Evolutionary conservation across 2,329 filamentous ascomycete genomes (phyloP).

Genomic region (Fusarium sp.): DNA sequence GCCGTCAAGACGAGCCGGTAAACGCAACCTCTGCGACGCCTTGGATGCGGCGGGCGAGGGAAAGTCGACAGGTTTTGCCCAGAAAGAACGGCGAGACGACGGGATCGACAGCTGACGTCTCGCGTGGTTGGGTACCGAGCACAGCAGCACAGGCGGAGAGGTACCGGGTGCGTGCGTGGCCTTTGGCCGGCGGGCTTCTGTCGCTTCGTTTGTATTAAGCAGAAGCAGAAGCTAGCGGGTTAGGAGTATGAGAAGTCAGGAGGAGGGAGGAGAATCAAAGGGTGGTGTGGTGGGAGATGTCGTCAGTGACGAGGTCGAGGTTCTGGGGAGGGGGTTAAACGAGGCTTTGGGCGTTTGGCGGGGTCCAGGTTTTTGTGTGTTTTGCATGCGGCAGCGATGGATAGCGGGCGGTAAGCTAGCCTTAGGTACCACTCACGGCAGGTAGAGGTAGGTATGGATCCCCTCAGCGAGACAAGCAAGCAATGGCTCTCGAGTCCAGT

Average conservation of each 20-base stretch:
- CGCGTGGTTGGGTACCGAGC: conserved; percentile 28
- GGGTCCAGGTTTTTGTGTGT: conserved; percentile 43
- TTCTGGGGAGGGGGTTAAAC: conserved; percentile 33
- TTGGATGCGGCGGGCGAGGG: conserved; percentile 23
- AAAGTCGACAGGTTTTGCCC: conserved; percentile 13
- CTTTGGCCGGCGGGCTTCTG: conserved; percentile 24
- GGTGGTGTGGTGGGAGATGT: conserved; percentile 50
- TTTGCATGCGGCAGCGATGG: conserved; percentile 36
- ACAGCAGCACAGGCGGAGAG: conserved; percentile 11
- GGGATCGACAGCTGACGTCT: conserved; percentile 26
- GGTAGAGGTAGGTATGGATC: not conserved
- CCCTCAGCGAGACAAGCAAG: not conserved
- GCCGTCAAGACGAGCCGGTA: conserved; percentile 30
- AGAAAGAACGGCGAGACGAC: not conserved
- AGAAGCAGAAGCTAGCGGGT: conserved; percentile 35
- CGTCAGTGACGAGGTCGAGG: conserved; percentile 51
- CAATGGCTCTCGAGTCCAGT: not conserved
- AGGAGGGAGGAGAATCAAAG: conserved; percentile 31
- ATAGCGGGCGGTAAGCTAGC: conserved; percentile 33
- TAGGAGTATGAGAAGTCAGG: conserved; percentile 23
- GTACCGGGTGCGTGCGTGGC: conserved; percentile 19
- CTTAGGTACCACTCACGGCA: not conserved
- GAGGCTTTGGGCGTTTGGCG: conserved; percentile 41
- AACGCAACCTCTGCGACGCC: conserved; percentile 26
- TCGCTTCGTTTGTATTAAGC: conserved; percentile 26